Conservation (phyloP, 2,329 filamentous ascomycete species). For the Fusarium brachygibbosum region DNA sequence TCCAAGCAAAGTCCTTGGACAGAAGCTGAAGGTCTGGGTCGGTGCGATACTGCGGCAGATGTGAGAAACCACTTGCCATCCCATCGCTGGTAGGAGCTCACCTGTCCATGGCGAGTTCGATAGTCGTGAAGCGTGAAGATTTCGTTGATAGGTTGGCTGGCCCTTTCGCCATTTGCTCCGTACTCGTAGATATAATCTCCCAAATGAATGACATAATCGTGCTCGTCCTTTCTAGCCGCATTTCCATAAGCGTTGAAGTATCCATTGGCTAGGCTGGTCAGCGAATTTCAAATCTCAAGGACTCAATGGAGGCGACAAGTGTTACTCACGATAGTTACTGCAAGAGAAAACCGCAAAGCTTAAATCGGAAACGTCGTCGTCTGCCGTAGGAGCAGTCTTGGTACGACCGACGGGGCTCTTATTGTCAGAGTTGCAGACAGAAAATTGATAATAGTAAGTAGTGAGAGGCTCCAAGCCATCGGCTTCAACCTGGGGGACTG, state of each 20-base stretch:
- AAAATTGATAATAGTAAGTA: constrained; percentile 78
- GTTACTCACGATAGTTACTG: constrained; percentile 68
- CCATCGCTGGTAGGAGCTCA: fast-evolving
- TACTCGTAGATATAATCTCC: constrained; percentile 76
- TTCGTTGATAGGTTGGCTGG: constrained; percentile 42
- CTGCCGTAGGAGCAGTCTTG: constrained; percentile 73
- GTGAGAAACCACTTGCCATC: fast-evolving
- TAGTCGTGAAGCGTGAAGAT: constrained; percentile 56
- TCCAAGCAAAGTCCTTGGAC: constrained; percentile 60
- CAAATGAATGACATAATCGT: constrained; percentile 71
- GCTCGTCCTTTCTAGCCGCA: constrained; percentile 68
- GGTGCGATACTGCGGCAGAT: constrained; percentile 55
- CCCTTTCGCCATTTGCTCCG: constrained; percentile 38
- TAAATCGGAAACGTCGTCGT: constrained; percentile 69
- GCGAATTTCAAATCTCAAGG: fast-evolving
- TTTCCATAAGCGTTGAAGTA: constrained; percentile 74
- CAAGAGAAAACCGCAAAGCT: constrained; percentile 79
- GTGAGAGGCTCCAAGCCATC: constrained; percentile 72
- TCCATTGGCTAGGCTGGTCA: constrained; percentile 51
- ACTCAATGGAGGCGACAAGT: fast-evolving
- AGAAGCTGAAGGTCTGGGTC: constrained; percentile 59
- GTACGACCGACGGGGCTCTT: constrained; percentile 75
- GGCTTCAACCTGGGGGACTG: constrained; percentile 69
- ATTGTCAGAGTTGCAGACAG: constrained; percentile 72
- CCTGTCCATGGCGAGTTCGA: constrained; percentile 54